These are phyloP conservation scores for Spongospora subterranea DNA, from an alignment of 208 protist species.

Conservation along the genomic window DNA sequence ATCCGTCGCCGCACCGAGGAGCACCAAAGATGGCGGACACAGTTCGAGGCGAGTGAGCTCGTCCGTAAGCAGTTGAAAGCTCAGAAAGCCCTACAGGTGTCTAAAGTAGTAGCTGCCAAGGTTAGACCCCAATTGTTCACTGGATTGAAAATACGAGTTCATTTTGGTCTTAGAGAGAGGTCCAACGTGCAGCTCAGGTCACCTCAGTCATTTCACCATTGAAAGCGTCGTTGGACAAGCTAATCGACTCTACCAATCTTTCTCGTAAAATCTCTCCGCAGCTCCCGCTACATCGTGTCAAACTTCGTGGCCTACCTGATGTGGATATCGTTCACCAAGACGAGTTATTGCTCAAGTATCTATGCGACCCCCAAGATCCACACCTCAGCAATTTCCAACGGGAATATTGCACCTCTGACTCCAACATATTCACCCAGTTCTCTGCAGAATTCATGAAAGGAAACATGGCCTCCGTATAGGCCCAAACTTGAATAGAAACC, in stretches of 20 bases:
- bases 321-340: constrained; percentile 26
- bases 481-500: not conserved
- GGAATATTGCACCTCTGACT: not conserved
- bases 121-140: not conserved
- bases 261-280: not conserved
- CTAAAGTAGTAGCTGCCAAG: not conserved
- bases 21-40: not conserved
- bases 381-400: not conserved
- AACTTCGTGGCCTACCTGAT: constrained; percentile 38
- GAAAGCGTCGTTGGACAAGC: not conserved
- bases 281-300: not conserved
- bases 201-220: not conserved
- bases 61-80: not conserved
- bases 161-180: not conserved
- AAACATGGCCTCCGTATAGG: not conserved
- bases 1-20: not conserved
- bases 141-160: not conserved
- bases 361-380: not conserved
- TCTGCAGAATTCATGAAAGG: not conserved
- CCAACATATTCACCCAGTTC: constrained; percentile 34
- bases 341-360: constrained; percentile 14
- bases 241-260: constrained; percentile 44
- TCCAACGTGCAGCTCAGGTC: not conserved
- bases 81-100: not conserved
- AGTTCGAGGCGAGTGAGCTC: not conserved